These are phyloP conservation scores for Lotus japonicus DNA, from an alignment of 306 rosid genomes.

Conservation along the genomic window DNA sequence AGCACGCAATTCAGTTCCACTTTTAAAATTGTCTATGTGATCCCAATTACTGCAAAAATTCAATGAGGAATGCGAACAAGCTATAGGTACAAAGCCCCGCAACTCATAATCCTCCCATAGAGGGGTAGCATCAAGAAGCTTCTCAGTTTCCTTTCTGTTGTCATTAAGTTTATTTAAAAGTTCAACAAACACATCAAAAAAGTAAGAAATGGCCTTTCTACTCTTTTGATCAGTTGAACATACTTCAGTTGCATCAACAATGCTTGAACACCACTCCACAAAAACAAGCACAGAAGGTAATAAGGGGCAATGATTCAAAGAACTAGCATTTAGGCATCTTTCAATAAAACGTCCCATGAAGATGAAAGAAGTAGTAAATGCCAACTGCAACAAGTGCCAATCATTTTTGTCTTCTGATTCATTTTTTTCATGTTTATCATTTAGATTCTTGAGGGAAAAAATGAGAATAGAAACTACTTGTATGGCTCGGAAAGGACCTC, in stretches of 20 bases:
- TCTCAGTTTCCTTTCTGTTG: constrained; percentile 23
- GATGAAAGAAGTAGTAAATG: constrained; percentile 52
- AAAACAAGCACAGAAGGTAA: constrained; percentile 77
- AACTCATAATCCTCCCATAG: constrained; percentile 96
- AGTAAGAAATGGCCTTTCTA: constrained; percentile 55
- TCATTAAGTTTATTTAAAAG: constrained; percentile 40
- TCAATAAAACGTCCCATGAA: constrained; percentile 74
- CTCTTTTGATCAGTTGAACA: constrained; percentile 45
- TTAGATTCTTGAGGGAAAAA: constrained; percentile 47
- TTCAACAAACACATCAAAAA: constrained; percentile 43
- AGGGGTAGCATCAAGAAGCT: constrained; percentile 36
- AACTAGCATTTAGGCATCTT: constrained; percentile 49
- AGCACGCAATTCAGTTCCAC: constrained; percentile 46
- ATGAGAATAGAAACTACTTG: constrained; percentile 66
- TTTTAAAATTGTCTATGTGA: constrained; percentile 41
- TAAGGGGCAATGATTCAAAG: constrained; percentile 51
- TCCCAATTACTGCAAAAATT: constrained; percentile 58
- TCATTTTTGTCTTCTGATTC: constrained; percentile 37
- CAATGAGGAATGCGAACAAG: constrained; percentile 42
- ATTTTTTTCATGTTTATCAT: constrained; percentile 24
- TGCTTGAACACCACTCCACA: constrained; percentile 66
- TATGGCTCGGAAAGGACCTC: constrained; percentile 76
- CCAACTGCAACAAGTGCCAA: constrained; percentile 46
- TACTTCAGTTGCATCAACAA: constrained; percentile 33
- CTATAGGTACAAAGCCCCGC: constrained; percentile 72